These are phyloP conservation scores for Lojkania enalia DNA, from an alignment of 2,329 filamentous ascomycete genomes.

Conservation along the genomic window DNA sequence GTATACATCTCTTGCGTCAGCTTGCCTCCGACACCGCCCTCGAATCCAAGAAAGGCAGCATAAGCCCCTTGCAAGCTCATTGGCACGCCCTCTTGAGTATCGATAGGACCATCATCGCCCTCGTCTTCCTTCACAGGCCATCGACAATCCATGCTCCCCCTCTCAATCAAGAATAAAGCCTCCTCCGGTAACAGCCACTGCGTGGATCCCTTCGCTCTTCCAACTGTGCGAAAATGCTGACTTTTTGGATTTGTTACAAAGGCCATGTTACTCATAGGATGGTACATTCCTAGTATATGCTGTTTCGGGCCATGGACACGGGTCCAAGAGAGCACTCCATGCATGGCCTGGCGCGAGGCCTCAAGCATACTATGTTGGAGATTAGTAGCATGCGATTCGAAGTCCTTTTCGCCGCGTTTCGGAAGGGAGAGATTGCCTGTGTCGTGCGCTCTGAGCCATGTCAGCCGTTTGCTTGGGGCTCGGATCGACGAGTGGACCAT, in stretches of 20 bases:
- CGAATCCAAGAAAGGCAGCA: conserved; percentile 75
- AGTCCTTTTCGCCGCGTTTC: conserved; percentile 94
- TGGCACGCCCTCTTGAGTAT: conserved; percentile 58
- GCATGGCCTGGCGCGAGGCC: conserved; percentile 83
- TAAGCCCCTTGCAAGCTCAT: conserved; percentile 92
- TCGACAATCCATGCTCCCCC: conserved; percentile 83
- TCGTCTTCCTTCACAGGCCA: conserved; percentile 63
- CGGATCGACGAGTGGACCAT: conserved; percentile 33
- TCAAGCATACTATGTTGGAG: conserved; percentile 79
- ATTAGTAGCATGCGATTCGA: conserved; percentile 86
- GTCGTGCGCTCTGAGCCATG: conserved; percentile 22
- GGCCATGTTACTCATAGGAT: conserved; percentile 62
- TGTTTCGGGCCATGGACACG: conserved; percentile 71
- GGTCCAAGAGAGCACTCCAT: conserved; percentile 78
- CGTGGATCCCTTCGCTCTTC: conserved; percentile 56
- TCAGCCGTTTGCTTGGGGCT: no score
- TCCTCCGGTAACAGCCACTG: conserved; percentile 92
- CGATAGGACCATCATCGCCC: conserved; percentile 22
- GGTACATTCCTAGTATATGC: conserved; percentile 73
- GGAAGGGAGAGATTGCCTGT: conserved; percentile 63
- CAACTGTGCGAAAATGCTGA: conserved; percentile 74
- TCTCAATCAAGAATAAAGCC: conserved; percentile 83
- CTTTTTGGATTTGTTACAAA: conserved; percentile 74
- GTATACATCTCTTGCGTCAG: conserved; percentile 78
- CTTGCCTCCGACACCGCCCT: conserved; percentile 55